A percentile compares a stretch with the other conserved stretches of the same genome.
phyloP scores from a whole-genome alignment of 768 basidiomycete genomes.

The Tricholoma hemisulphureum region DNA sequence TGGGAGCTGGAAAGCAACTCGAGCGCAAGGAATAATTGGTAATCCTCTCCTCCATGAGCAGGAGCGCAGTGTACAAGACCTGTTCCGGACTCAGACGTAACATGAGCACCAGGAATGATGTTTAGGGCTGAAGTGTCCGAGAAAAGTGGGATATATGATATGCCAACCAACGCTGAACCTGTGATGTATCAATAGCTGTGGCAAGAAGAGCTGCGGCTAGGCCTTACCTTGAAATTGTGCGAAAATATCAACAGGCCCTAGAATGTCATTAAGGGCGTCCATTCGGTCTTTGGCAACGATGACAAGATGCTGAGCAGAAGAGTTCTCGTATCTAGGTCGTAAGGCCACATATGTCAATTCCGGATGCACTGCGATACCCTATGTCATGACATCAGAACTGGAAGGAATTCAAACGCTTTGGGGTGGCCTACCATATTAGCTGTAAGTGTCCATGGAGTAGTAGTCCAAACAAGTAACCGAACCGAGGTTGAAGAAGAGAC shows the following conservation, averaged over 20 bases:
- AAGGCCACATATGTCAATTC: constrained; percentile 68
- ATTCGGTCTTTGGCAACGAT: constrained; percentile 56
- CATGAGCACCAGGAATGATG: constrained; percentile 71
- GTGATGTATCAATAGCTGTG: constrained; percentile 5
- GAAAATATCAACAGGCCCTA: constrained; percentile 38
- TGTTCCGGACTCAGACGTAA: constrained; percentile 86
- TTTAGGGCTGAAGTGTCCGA: constrained; percentile 32
- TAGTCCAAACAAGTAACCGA: constrained; percentile 88
- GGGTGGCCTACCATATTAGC: constrained; percentile 78
- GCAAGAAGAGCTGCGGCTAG: neutral
- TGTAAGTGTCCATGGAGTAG: constrained; percentile 95
- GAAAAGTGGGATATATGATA: constrained; percentile 65
- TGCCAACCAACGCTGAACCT: constrained; percentile 58
- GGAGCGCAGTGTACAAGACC: constrained; percentile 96
- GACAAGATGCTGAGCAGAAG: constrained; percentile 27
- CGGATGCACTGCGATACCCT: constrained; percentile 88
- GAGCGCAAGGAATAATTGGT: constrained; percentile 64
- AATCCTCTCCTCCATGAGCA: constrained; percentile 93
- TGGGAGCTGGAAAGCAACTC: constrained; percentile 46
- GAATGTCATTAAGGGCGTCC: constrained; percentile 34
- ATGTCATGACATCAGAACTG: constrained; percentile 2
- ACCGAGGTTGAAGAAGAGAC: constrained; percentile 33
- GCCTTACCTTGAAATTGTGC: constrained; percentile 37
- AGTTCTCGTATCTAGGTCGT: constrained; percentile 17
- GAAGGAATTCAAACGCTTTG: neutral